Conservation (phyloP, 495 filamentous ascomycete species). For the Penicillium chermesinum region DNA sequence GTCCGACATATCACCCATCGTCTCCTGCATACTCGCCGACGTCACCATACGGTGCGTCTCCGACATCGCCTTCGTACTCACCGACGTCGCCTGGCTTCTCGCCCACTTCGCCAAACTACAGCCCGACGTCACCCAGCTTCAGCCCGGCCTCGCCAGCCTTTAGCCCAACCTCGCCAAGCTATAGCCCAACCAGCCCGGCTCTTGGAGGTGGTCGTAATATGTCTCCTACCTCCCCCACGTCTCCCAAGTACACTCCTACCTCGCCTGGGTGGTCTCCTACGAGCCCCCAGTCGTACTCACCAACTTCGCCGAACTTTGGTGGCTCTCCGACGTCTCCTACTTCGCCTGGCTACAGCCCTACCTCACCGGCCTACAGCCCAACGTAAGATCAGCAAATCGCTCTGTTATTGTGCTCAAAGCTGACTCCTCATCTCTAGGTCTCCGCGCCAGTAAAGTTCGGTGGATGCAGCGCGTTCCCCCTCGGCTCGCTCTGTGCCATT, state of each 20-base stretch:
- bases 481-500: conserved; percentile 32
- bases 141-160: conserved; percentile 56
- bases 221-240: conserved; percentile 66
- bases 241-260: conserved; percentile 69
- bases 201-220: conserved; percentile 43
- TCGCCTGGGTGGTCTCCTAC: conserved; percentile 67
- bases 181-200: conserved; percentile 64
- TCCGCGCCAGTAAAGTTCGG: conserved; percentile 41
- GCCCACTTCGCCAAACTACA: conserved; percentile 63
- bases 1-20: conserved; percentile 66
- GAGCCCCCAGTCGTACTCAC: conserved; percentile 67
- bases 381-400: conserved; percentile 26
- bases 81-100: conserved; percentile 82
- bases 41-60: conserved; percentile 66
- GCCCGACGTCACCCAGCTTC: conserved; percentile 59
- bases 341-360: conserved; percentile 55
- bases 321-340: conserved; percentile 55
- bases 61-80: conserved; percentile 68
- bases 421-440: conserved; percentile 37
- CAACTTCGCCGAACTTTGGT: conserved; percentile 67
- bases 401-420: background rate
- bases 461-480: conserved; percentile 16
- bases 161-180: conserved; percentile 57
- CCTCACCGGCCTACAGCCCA: conserved; percentile 45
- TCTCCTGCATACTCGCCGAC: conserved; percentile 83